A percentile compares a stretch with the other conserved stretches of the same genome.
Evolutionary conservation across 2,329 filamentous ascomycete species (phyloP).

Genomic region (Neocatenulostroma microsporum): DNA sequence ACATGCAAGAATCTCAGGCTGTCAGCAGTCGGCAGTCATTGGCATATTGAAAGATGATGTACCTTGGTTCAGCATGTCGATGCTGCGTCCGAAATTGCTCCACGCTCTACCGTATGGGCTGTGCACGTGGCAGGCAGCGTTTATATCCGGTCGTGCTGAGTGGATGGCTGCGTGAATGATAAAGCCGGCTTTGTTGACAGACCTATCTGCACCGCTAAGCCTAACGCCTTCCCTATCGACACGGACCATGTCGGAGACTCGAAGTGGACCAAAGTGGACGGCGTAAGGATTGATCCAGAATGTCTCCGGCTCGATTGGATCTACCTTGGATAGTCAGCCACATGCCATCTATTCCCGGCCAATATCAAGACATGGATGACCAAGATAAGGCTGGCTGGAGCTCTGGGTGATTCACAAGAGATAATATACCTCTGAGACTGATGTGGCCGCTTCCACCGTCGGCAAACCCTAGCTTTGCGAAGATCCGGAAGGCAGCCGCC

Average conservation of each 20-base stretch:
- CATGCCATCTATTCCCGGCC: too few relatives aligned
- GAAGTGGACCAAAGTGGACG: constrained; percentile 31
- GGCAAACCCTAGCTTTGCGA: constrained; percentile 23
- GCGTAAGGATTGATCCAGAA: constrained; percentile 33
- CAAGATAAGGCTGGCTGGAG: too few relatives aligned
- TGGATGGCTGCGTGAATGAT: constrained; percentile 35
- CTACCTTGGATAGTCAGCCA: too few relatives aligned
- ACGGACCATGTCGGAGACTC: constrained; percentile 33
- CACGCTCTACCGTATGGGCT: too few relatives aligned
- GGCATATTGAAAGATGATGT: too few relatives aligned
- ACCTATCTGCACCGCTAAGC: constrained; percentile 28
- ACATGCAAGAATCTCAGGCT: too few relatives aligned
- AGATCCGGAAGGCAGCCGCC: constrained; percentile 28
- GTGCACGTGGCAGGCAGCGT: constrained; percentile 34
- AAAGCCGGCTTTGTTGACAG: constrained; percentile 35
- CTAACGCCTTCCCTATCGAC: constrained; percentile 34
- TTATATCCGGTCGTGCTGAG: constrained; percentile 32
- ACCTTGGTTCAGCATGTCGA: too few relatives aligned
- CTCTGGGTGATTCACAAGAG: too few relatives aligned
- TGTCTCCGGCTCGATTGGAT: constrained; percentile 22
- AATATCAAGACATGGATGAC: too few relatives aligned
- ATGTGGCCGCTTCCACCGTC: constrained; percentile 30
- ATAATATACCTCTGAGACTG: constrained; percentile 16
- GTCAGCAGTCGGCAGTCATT: too few relatives aligned
- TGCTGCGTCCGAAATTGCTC: too few relatives aligned